Evolutionary conservation across 2,329 filamentous ascomycete genomes (phyloP), one percentile per base, ranked within the genome.

Genomic region (Fusarium sp.): DNA sequence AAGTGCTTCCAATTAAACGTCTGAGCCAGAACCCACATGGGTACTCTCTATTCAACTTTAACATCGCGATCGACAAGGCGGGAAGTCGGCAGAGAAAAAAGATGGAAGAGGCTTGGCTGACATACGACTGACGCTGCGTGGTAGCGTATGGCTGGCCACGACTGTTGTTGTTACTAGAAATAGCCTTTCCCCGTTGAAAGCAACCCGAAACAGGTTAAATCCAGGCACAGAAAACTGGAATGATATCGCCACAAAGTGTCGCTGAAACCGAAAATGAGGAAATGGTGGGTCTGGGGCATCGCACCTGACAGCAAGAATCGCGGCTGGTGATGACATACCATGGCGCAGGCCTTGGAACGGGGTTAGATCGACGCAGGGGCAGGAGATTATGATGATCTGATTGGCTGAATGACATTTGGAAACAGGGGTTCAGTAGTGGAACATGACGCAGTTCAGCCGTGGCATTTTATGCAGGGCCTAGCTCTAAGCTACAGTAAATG

Each of bases 311-410:
- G 13, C 16, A 23, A 9, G 19, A 13, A 50, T 46, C 34, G 44
- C 26, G 50, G 52, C 58, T 57, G 45, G 54, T 60, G 52, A 70
- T 70, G 68, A 71, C 68, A 71, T 61, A n/a, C 18, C 6, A 53
- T 45, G 68, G 68, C 68, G 68, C 68, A 71, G 65, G 16, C 55
- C 51, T 51, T 34, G 42, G 34, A 66, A 66, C 8, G 8, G 25
- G 4, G 18, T 14, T 2, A 21, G 66, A 69, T 69, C 66, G 23
- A 41, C 66, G 8, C 61, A 66, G 55, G 65, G 61, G 43, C 21
- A 16, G 6, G 3, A 16, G 3, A 16, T 21, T 44, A 2, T 11
- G 31, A 7, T 2, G 2, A 7, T 6, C 1, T 70, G 56, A 48
- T 56, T 69, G 61, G 65, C 1, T 13, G 0, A 3, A 10, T 21